phyloP scores from a whole-genome alignment of 306 rosid genomes.

The Ceratonia siliqua region DNA sequence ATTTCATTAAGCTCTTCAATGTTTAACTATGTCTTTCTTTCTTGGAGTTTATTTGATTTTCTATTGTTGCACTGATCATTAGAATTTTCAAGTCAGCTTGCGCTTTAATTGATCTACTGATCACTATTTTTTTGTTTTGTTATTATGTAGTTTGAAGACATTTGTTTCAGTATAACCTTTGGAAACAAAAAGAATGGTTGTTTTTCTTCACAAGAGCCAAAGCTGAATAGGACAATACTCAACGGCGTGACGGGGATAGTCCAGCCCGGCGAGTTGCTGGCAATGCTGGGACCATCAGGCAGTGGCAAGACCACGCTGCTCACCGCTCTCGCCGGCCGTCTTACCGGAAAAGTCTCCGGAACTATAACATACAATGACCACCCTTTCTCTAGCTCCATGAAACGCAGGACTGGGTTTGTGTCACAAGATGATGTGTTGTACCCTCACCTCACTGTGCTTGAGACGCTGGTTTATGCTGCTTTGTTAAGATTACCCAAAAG shows the following conservation, averaged over 20 bases:
- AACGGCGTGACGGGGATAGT: slow-evolving; percentile 67
- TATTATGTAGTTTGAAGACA: slow-evolving; percentile 78
- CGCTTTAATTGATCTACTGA: too few relatives aligned
- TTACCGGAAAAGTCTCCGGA: slow-evolving; percentile 67
- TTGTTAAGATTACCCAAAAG: slow-evolving; percentile 62
- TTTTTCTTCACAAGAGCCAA: slow-evolving; percentile 38
- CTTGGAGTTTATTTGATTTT: background rate
- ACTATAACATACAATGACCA: slow-evolving; percentile 66
- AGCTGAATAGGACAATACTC: slow-evolving; percentile 48
- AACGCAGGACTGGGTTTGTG: slow-evolving; percentile 74
- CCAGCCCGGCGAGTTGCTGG: slow-evolving; percentile 71
- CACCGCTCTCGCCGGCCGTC: slow-evolving; percentile 69
- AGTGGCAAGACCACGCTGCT: slow-evolving; percentile 88
- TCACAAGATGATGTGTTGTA: slow-evolving; percentile 78
- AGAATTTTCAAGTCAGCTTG: too few relatives aligned
- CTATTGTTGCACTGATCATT: background rate
- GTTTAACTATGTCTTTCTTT: background rate
- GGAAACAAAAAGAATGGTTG: slow-evolving; percentile 39
- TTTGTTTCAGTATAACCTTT: slow-evolving; percentile 52
- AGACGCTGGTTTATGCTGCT: slow-evolving; percentile 70
- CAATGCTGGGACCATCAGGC: slow-evolving; percentile 93
- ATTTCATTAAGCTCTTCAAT: background rate
- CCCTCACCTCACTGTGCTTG: slow-evolving; percentile 80
- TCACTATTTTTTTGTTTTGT: background rate
- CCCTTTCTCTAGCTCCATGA: slow-evolving; percentile 48